Evolutionary conservation across 495 filamentous ascomycete genomes (phyloP), one percentile per base, ranked within the genome.

Genomic region (Podospora anserina): DNA sequence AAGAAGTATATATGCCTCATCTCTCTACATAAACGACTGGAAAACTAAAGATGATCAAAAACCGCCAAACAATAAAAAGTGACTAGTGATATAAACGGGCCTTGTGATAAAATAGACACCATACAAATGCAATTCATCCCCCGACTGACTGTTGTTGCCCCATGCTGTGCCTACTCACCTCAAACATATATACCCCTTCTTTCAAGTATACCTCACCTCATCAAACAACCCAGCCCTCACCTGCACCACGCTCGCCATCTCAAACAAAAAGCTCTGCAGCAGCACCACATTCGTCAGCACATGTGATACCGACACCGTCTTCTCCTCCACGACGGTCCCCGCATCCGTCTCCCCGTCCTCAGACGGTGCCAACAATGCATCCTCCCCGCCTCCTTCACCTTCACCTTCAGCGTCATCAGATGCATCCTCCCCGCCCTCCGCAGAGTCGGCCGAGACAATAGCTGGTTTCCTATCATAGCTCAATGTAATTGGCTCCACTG

Each of bases 241-340:
- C 73, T 98, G 92, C 64, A 96, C 85, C 73, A 97, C 78, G 9
- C 94, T 94, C 3, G 92, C 89, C 49, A 98, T 76, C 79, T 99
- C 95, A 57, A 98, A 81, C 5, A 97, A 78, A 76, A 99, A 99
- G 70, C 96, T 92, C 76, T 91, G 90, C 70, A 91, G 79, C 64
- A 92, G 82, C 59, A 91, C 85, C 23, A 87, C 84, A 72, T 92
- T 92, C 5, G 95, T 97, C 64, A 99, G 81, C 2, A 98, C 85
- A 77, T 98, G 93, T 63, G 91, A 91, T 5, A 99, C 84, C 18
- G 88, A 94, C 15, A 90, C 87, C 27, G 84, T 81, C 70, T 81
- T 82, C 58, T 77, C 78, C 66, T 77, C 75, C 6, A 62, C 62
- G 55, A 75, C 67, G 28, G 72, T 70, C 15, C 72, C 72, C 4